phyloP scores from a whole-genome alignment of 2,329 filamentous ascomycete species.

The Trichoderma simmonsii region DNA sequence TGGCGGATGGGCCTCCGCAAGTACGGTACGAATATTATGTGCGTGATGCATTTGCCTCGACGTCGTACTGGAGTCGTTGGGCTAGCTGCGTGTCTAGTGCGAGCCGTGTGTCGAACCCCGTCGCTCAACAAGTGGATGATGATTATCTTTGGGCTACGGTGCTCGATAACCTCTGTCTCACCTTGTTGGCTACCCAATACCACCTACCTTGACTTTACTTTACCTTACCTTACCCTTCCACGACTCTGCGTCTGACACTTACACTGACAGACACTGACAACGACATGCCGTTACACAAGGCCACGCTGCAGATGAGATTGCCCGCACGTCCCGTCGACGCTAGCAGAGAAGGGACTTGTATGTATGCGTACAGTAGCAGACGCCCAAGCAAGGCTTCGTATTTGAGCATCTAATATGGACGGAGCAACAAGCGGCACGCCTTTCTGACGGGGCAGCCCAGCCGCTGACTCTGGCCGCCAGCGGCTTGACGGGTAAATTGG shows the following conservation, averaged over 20 bases:
- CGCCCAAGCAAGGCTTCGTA: conserved; percentile 1
- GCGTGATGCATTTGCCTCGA: conserved; percentile 10
- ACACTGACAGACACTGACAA: background rate
- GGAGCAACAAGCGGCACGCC: background rate
- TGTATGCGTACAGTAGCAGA: background rate
- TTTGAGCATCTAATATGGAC: background rate
- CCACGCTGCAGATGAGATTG: conserved; percentile 3
- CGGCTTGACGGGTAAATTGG: conserved; percentile 10
- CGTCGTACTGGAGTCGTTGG: background rate
- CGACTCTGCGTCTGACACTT: background rate
- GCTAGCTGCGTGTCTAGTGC: background rate
- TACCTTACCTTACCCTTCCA: background rate
- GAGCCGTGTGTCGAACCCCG: background rate
- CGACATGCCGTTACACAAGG: conserved; percentile 3
- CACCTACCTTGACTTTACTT: background rate
- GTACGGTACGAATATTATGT: conserved; percentile 4
- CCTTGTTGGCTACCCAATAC: conserved; percentile 2
- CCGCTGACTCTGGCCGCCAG: conserved; percentile 3
- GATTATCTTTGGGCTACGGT: background rate
- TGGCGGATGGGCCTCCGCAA: background rate
- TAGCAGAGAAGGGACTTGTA: background rate
- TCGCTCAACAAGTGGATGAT: background rate
- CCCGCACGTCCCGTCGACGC: background rate
- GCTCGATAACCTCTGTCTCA: background rate
- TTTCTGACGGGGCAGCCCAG: background rate